Evolutionary conservation across 139 green algal genomes (phyloP), one percentile per base, ranked within the genome.

Genomic region (Chlorella ohadii): DNA sequence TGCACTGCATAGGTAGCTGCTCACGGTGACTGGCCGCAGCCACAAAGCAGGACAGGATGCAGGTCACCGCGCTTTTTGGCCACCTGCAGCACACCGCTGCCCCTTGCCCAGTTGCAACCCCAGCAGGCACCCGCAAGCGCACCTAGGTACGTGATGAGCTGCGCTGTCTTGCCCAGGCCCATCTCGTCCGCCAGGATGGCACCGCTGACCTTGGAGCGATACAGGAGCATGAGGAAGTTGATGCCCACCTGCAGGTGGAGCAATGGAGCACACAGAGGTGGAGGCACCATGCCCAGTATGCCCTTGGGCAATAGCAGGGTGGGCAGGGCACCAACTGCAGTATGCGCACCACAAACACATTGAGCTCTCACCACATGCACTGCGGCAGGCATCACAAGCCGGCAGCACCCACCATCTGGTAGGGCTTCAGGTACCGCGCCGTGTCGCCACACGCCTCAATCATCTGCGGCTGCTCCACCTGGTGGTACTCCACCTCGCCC

Each of bases 221-320:
- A 87, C 38, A 98, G 92, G 77, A 98, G 89, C 88, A 96, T 86
- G 73, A 99, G 89, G 88, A 97, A 99, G 88, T 98, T 98, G 72
- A 99, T 92, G 63, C 96, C 96, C 5, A 98, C 93, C 92, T 98
- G 95, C 16, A 57, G 34, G 34, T 9, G 64, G 27, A 72, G 65
- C 65, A 72, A 31, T 4, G 3, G n/a, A n/a, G n/a, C n/a, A n/a
- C n/a, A n/a, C n/a, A n/a, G n/a, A n/a, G n/a, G n/a, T n/a, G n/a
- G n/a, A n/a, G n/a, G n/a, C n/a, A n/a, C n/a, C n/a, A n/a, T n/a
- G n/a, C n/a, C n/a, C n/a, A n/a, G n/a, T n/a, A n/a, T n/a, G n/a
- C n/a, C n/a, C n/a, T n/a, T n/a, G n/a, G n/a, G n/a, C n/a, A n/a
- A n/a, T n/a, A n/a, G n/a, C n/a, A n/a, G n/a, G n/a, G n/a, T n/a